Conservation (phyloP, 2,329 filamentous ascomycete species). For the Apiospora rasikravindrae region DNA sequence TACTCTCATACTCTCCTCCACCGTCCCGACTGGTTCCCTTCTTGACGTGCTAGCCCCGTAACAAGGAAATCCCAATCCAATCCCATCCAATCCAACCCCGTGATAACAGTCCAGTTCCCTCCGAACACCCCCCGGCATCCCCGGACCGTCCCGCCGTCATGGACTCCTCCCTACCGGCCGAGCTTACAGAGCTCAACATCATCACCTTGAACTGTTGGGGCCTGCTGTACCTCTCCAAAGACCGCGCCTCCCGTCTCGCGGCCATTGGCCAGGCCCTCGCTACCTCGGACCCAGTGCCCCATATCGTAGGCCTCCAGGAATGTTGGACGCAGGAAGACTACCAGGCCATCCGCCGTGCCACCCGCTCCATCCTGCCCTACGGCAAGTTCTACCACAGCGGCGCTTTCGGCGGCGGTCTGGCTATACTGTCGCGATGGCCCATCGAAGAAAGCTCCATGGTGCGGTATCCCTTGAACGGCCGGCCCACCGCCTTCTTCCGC, state of each 20-base stretch:
- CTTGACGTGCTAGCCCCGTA: neutral
- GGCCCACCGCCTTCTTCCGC: conserved; percentile 90
- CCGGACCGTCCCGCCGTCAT: conserved; percentile 26
- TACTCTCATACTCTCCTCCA: neutral
- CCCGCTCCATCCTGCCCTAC: conserved; percentile 77
- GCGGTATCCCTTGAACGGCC: conserved; percentile 87
- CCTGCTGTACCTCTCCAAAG: conserved; percentile 81
- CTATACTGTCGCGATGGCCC: conserved; percentile 89
- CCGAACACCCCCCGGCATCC: neutral
- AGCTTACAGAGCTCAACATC: conserved; percentile 75
- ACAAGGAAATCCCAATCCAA: neutral
- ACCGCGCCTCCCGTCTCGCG: conserved; percentile 75
- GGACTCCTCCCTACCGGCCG: conserved; percentile 48
- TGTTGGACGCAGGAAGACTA: conserved; percentile 92
- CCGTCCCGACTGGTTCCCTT: neutral
- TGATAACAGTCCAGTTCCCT: neutral
- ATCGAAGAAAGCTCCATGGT: conserved; percentile 89
- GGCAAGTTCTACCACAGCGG: conserved; percentile 93
- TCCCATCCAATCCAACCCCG: neutral
- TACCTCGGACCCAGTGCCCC: conserved; percentile 67
- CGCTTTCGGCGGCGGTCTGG: conserved; percentile 87
- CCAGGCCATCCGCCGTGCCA: conserved; percentile 74
- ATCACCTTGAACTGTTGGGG: conserved; percentile 98
- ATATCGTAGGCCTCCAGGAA: conserved; percentile 94
- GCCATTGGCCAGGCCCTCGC: conserved; percentile 87